A percentile compares a stretch with the other conserved stretches of the same genome.
These are phyloP conservation scores for Crataegus laevigata DNA, from an alignment of 306 rosid genomes.

Conservation along the genomic window DNA sequence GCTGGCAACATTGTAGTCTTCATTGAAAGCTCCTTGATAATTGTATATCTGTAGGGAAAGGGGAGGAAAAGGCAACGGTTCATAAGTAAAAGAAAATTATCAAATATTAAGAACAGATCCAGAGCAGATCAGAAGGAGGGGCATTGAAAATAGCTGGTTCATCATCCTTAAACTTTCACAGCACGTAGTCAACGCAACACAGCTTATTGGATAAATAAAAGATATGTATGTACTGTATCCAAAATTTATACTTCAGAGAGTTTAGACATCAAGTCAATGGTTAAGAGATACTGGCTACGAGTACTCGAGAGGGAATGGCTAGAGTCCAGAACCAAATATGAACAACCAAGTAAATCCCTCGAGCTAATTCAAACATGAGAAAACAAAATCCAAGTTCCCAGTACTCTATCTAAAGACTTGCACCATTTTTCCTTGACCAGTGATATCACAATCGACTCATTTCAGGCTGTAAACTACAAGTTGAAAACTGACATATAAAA, in stretches of 20 bases:
- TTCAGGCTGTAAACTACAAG: neutral
- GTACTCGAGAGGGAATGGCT: neutral
- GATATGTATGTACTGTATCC: neutral
- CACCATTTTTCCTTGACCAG: neutral
- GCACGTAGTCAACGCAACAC: neutral
- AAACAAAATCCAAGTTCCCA: neutral
- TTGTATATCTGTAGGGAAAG: slow-evolving; percentile 62
- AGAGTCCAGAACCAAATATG: neutral
- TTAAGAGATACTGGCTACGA: neutral
- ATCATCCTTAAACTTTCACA: neutral
- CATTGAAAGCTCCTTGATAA: slow-evolving; percentile 66
- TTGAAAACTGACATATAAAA: neutral
- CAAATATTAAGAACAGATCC: neutral
- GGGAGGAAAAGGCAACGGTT: slow-evolving; percentile 8
- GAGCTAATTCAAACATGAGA: neutral
- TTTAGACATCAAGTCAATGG: neutral
- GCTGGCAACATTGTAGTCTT: slow-evolving; percentile 89
- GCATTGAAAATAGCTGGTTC: neutral
- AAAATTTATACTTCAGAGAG: neutral
- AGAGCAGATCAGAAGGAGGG: neutral
- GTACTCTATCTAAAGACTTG: neutral
- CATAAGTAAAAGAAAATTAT: slow-evolving; percentile 1
- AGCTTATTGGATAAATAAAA: neutral
- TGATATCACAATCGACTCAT: neutral
- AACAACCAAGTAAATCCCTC: neutral